Conservation (phyloP, 106 monocot genomes). For the Dioscorea zingiberensis region DNA sequence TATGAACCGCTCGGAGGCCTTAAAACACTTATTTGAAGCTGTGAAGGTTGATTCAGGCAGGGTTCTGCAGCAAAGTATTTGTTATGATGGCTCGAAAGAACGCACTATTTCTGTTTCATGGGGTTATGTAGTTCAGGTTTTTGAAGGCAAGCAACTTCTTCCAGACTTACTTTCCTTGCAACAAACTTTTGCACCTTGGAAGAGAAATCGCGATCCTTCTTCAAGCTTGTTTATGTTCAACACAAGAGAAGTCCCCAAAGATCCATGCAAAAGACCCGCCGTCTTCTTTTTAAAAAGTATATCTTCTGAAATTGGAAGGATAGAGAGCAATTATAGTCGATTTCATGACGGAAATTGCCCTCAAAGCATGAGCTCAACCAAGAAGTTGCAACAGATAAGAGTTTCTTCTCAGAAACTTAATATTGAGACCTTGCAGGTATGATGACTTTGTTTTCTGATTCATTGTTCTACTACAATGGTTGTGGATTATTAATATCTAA, state of each 20-base stretch:
- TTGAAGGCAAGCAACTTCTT: slow-evolving; percentile 58
- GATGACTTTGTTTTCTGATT: background rate
- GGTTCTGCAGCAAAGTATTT: slow-evolving; percentile 71
- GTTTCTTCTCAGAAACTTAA: slow-evolving; percentile 42
- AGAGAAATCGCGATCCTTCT: slow-evolving; percentile 21
- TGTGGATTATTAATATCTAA: slow-evolving; percentile 12
- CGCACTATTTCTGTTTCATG: slow-evolving; percentile 69
- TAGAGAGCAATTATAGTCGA: slow-evolving; percentile 45
- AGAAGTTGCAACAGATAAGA: slow-evolving; percentile 33
- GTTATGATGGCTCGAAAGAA: slow-evolving; percentile 39
- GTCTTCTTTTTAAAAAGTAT: slow-evolving; percentile 59
- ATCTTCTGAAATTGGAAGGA: slow-evolving; percentile 9
- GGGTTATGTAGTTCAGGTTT: slow-evolving; percentile 77
- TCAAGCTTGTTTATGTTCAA: slow-evolving; percentile 57
- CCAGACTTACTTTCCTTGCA: slow-evolving; percentile 53
- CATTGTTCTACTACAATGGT: too few relatives aligned
- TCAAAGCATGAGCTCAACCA: slow-evolving; percentile 9
- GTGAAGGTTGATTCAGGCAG: slow-evolving; percentile 41
- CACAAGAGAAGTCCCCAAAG: slow-evolving; percentile 45
- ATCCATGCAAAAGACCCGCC: slow-evolving; percentile 59
- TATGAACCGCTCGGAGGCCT: slow-evolving; percentile 31
- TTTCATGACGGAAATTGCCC: slow-evolving; percentile 28
- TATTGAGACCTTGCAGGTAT: slow-evolving; percentile 39
- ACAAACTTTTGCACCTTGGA: slow-evolving; percentile 70
- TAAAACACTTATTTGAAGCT: slow-evolving; percentile 52